Evolutionary conservation across 768 basidiomycete genomes (phyloP), one percentile per base, ranked within the genome.

Genomic region (Tulasnella sp.): DNA sequence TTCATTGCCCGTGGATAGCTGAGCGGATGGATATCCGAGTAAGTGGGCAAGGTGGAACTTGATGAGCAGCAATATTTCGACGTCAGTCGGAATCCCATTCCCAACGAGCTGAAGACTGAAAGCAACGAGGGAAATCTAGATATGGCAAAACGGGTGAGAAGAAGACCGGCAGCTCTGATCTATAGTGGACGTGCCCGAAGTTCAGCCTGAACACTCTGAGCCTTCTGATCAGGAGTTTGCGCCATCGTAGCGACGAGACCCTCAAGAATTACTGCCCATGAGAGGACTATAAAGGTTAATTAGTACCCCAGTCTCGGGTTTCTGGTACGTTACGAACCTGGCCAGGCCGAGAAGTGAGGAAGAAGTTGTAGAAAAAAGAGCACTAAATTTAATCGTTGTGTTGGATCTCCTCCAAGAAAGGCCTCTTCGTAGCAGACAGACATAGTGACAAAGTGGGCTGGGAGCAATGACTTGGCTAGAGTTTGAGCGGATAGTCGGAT

Each of bases 271-370:
- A 52, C 47, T 35, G 84, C 82, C 89, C 90, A 91, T 0, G 86
- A 85, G 14, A 91, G 78, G 40, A 90, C 90, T 91, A 40, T 19
- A 71, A 1, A n/a, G n/a, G 22, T 22, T 3, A 35, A 9, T 74
- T 22, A 70, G 40, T 11, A 22, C 3, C 22, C 0, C 8, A 26
- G 47, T 6, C 47, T 9, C 22, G 22, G 6, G 22, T 26, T 9
- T 9, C 12, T n/a, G 29, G n/a, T 22, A 26, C 36, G 69, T n/a
- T 5, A 69, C 78, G 67, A 75, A 90, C 90, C 83, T 84, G 82
- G 82, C 90, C 90, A 92, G 16, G 75, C 78, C 19, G 89, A 84
- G 78, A 91, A 89, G 79, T 89, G 85, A 0, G 89, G 82, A n/a
- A 83, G 86, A 35, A 92, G 82, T 75, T 89, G 89, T 36, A 86